Percentiles rank a stretch among this genome's conserved stretches.
Evolutionary conservation across 441 rosid genomes (phyloP).

Genomic region (Pelargonium hybrid): DNA sequence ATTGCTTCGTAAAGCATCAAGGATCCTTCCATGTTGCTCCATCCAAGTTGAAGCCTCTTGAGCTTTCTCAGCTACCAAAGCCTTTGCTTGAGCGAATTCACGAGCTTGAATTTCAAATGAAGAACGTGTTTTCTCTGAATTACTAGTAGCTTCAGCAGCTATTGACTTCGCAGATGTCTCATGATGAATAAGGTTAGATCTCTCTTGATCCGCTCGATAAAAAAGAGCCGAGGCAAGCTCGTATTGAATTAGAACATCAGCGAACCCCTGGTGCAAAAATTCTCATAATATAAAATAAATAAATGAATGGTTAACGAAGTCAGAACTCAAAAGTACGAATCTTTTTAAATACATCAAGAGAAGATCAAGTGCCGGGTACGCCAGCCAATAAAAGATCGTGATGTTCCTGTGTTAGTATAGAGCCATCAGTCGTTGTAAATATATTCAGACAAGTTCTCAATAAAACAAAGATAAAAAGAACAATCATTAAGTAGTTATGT

Average conservation of each 20-base stretch:
- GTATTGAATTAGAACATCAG: constrained; percentile 60
- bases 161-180: constrained; percentile 85
- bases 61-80: constrained; percentile 67
- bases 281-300: constrained; percentile 21
- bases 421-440: constrained; percentile 17
- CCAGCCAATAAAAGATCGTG: constrained; percentile 76
- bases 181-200: constrained; percentile 54
- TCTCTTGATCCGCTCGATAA: constrained; percentile 84
- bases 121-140: constrained; percentile 50
- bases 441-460: constrained; percentile 16
- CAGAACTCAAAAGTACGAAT: constrained; percentile 9
- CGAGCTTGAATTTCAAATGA: constrained; percentile 74
- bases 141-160: constrained; percentile 78
- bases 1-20: constrained; percentile 73
- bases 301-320: constrained; percentile 17
- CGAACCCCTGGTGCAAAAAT: constrained; percentile 58
- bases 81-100: constrained; percentile 82
- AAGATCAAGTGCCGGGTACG: constrained; percentile 72
- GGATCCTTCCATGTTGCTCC: constrained; percentile 81
- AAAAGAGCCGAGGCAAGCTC: constrained; percentile 65
- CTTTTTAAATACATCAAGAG: constrained; percentile 64
- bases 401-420: constrained; percentile 59
- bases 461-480: constrained; percentile 8
- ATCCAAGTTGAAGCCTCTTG: constrained; percentile 85
- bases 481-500: constrained; percentile 5